Base-by-base conservation (phyloP, 257 asterid species). In the Agastache rugosa region DNA sequence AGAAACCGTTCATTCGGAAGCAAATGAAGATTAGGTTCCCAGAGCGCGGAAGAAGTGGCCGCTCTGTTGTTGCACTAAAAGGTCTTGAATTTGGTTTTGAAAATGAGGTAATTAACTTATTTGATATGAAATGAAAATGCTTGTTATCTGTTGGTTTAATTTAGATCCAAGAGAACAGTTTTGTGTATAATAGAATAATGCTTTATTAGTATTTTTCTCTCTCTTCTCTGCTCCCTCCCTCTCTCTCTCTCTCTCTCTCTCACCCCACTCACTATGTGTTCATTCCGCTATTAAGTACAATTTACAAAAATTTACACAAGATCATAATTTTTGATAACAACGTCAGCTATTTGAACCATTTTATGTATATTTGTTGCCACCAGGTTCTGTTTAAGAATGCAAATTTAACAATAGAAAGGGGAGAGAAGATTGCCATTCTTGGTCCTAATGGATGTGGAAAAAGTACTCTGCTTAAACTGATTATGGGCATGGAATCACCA, bases 381-480 rank as follows among this genome's bases (percentile, higher is more conserved):
- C 87, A 95, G 99, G 89, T 85, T 69, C 85, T 95, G 11, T 92
- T 95, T 63, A 92, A 79, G 75, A 88, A 89, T 78, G 99, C 95
- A 4, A 90, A 89, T 78, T 81, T 95, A 82, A 85, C 96, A 11
- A 92, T 95, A 31, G 90, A 88, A 83, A 90, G 85, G 80, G 98
- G 97, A 59, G 99, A 95, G 68, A 95, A 95, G 82, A 85, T 95
- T n/a, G 98, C 99, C 56, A 90, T 95, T 82, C 85, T 95, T 78
- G 99, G 99, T 51, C 98, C 99, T 63, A 95, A 95, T 72, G 99
- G 99, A 12, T 95, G 99, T 78, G 99, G 99, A 54, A 95, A 95
- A 79, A 95, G 99, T 78, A 90, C 97, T 11, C 84, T 95, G 74
- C 97, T 95, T 58, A 90, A 95, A 78, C 85, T 95, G 86, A 89